phyloP scores from a whole-genome alignment of 352 stramenopile genomes.

The Phytophthora niederhauseri region DNA sequence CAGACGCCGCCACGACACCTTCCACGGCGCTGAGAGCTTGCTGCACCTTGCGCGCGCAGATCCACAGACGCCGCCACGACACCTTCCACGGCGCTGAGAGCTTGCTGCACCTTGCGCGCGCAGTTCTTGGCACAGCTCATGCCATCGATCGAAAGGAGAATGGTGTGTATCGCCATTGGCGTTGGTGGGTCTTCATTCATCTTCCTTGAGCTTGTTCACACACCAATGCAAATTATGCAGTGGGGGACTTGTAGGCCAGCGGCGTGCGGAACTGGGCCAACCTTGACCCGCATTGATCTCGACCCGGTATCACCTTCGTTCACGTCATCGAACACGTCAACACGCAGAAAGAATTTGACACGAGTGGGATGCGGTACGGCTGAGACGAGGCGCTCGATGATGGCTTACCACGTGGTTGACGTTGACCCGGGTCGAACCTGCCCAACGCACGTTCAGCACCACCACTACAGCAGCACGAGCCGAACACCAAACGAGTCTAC shows the following conservation, averaged over 20 bases:
- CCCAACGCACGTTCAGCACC: no score
- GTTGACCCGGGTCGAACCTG: no score
- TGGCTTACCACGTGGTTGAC: no score
- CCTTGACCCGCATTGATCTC: constrained; percentile 2
- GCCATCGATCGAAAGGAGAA: constrained; percentile 61
- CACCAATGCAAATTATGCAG: constrained; percentile 8
- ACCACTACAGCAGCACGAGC: no score
- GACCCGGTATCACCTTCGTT: constrained; percentile 12
- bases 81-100: constrained; percentile 85
- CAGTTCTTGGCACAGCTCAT: constrained; percentile 60
- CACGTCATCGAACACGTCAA: constrained; percentile 29
- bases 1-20: constrained; percentile 61
- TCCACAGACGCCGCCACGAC: constrained; percentile 61
- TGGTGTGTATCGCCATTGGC: constrained; percentile 26
- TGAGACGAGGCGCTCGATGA: constrained; percentile 15
- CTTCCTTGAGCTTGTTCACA: neutral
- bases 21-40: constrained; percentile 83
- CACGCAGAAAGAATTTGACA: constrained; percentile 24
- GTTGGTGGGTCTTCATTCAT: neutral
- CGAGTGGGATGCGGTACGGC: constrained; percentile 26
- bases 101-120: constrained; percentile 51
- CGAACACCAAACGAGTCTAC: constrained; percentile 2
- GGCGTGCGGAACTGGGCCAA: neutral
- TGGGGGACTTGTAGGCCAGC: neutral
- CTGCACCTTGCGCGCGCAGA: constrained; percentile 54